A percentile compares a stretch with the other conserved stretches of the same genome.
phyloP scores from a whole-genome alignment of 169 alveolate genomes.

The Plasmodium coatneyi region DNA sequence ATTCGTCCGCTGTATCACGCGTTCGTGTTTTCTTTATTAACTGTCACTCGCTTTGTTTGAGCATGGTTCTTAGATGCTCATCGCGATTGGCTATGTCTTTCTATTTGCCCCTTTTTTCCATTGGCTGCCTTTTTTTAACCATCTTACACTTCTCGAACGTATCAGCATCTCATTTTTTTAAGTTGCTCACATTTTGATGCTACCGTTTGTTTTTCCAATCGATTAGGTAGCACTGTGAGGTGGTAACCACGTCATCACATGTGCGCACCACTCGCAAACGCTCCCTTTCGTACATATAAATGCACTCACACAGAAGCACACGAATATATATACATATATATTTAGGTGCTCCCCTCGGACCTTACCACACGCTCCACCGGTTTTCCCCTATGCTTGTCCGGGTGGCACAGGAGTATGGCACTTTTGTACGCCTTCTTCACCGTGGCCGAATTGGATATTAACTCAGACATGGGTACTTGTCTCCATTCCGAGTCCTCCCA shows the following conservation, averaged over 20 bases:
- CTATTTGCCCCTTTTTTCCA: background rate
- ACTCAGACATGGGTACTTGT: slow-evolving; percentile 85
- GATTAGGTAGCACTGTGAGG: background rate
- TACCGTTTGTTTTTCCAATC: slow-evolving; percentile 1
- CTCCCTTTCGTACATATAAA: background rate
- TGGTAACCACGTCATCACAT: background rate
- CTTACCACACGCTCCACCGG: slow-evolving; percentile 78
- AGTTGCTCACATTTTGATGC: slow-evolving; percentile 7
- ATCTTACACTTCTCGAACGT: background rate
- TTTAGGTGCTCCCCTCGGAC: slow-evolving; percentile 15
- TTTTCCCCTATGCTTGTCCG: slow-evolving; percentile 80
- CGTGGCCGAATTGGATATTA: slow-evolving; percentile 79
- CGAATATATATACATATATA: slow-evolving; percentile 48
- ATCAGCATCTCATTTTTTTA: background rate
- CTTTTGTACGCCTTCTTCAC: slow-evolving; percentile 86
- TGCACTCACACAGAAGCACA: background rate
- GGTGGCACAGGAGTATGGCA: slow-evolving; percentile 86
- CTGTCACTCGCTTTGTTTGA: background rate
- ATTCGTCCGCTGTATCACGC: background rate
- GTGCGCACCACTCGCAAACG: background rate
- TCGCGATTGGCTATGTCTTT: background rate
- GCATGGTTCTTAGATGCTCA: background rate
- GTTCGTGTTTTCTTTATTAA: background rate
- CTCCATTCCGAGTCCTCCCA: slow-evolving; percentile 90
- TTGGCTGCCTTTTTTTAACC: background rate